Percentiles rank a stretch among this genome's conserved stretches.
Evolutionary conservation across 768 basidiomycete species (phyloP).

Genomic region (Lactarius sanguifluus): DNA sequence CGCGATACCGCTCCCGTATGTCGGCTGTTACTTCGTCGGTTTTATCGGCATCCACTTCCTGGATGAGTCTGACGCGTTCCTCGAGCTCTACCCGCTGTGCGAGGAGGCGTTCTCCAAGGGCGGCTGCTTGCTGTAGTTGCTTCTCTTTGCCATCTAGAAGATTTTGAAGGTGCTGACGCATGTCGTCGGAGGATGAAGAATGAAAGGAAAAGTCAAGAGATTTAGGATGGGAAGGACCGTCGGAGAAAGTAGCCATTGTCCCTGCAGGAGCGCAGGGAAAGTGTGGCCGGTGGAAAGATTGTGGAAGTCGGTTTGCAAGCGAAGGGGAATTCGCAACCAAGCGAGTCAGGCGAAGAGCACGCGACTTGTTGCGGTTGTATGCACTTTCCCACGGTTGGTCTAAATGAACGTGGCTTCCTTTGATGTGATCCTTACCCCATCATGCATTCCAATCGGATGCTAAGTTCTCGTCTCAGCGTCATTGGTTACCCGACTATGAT

Average conservation of each 20-base stretch:
- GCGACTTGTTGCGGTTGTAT: not conserved
- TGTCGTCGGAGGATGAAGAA: conserved; percentile 32
- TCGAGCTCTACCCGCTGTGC: conserved; percentile 93
- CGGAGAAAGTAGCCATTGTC: conserved; percentile 38
- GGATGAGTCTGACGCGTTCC: conserved; percentile 78
- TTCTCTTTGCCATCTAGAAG: conserved; percentile 89
- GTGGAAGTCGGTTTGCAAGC: conserved; percentile 3
- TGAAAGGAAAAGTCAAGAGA: conserved; percentile 21
- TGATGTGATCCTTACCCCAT: not conserved
- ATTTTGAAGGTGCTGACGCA: conserved; percentile 44
- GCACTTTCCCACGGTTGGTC: conserved; percentile 18
- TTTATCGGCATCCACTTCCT: conserved; percentile 66
- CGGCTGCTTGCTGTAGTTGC: conserved; percentile 88
- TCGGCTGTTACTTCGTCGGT: conserved; percentile 63
- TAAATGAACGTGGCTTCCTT: no score
- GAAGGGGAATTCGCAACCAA: not conserved
- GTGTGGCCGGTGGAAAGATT: conserved; percentile 5
- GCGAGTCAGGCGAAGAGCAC: conserved; percentile 2
- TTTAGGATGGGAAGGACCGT: conserved; percentile 29
- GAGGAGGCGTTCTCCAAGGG: conserved; percentile 90
- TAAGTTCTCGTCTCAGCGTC: not conserved
- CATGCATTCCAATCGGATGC: conserved; percentile 4
- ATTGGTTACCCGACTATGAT: not conserved
- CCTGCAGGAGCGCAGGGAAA: not conserved
- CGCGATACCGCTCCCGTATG: conserved; percentile 70